Conservation (phyloP, 129 eudicot species). For the Lonicera japonica region DNA sequence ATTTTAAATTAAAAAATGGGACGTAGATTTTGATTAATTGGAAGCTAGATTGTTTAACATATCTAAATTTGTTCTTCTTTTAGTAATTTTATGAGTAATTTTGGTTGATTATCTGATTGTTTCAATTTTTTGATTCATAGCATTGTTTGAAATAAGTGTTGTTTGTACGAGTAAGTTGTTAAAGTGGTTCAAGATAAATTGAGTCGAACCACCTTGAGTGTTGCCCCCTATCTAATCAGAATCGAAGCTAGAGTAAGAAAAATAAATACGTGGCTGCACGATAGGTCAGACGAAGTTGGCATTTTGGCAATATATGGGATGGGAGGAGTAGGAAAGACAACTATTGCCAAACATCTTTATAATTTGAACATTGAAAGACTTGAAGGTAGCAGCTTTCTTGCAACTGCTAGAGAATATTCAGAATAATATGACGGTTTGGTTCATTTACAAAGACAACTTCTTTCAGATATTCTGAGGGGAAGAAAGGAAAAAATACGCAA, state of each 20-base stretch:
- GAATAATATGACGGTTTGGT: background rate
- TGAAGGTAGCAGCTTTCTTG: constrained; percentile 16
- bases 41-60: background rate
- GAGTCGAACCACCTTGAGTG: background rate
- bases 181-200: constrained; percentile 3
- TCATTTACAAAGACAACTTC: constrained; percentile 13
- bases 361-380: constrained; percentile 1
- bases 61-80: too few species aligned
- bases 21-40: background rate
- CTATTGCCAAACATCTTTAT: constrained; percentile 12
- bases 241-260: background rate
- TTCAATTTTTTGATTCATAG: too few species aligned
- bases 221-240: constrained; percentile 23
- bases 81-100: too few species aligned
- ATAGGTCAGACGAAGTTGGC: constrained; percentile 6
- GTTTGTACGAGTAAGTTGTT: constrained; percentile 13
- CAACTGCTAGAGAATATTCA: constrained; percentile 1
- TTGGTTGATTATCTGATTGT: too few species aligned
- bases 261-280: constrained; percentile 19
- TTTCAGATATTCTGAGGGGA: constrained; percentile 3
- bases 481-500: background rate
- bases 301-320: constrained; percentile 15
- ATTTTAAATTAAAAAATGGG: background rate
- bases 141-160: constrained; percentile 5
- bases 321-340: constrained; percentile 26